Evolutionary conservation across 2,329 filamentous ascomycete genomes (phyloP), one percentile per base, ranked within the genome.

Genomic region (Tolypocladium guangdongense): DNA sequence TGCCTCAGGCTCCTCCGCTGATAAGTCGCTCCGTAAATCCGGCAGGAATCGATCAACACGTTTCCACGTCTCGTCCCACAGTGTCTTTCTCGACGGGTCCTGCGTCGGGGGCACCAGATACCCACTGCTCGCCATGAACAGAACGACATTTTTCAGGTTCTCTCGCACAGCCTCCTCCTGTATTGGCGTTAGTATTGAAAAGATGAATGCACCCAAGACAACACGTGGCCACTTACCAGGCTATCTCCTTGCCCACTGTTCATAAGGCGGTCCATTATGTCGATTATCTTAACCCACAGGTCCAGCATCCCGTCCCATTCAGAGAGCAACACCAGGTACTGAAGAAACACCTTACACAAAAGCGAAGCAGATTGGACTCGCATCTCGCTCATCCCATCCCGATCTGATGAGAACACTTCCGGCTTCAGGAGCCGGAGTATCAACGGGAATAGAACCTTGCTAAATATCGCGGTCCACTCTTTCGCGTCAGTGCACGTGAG

Each of bases 111-210:
- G 80, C 0, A 89, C 84, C 6, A 99, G 80, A 62, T 88, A 91
- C 37, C 88, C 91, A 50, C 87, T 91, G 66, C 86, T 93, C 7
- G 88, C 84, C 90, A 99, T 96, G 63, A 99, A 93, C 11, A 99
- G 78, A 27, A 97, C 75, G 51, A 97, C 90, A 60, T 99, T 99
- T 72, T 99, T 99, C 54, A 99, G 74, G 59, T 90, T 93, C 70
- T 99, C 93, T 0, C 89, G 88, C 2, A 97, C 90, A 14, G 93
- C 92, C 74, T 99, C 93, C 71, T 95, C 90, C 84, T 95, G 61
- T 18, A 38, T n/a, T 14, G 24, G 16, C 4, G 52, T 62, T 27
- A 60, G 52, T 58, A 32, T 49, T 4, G 35, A 16, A 20, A 33
- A 33, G 27, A 47, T 3, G 10, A 33, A 30, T 14, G n/a, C 14